Base-by-base conservation (phyloP, 2,329 filamentous ascomycete species). In the Emergomyces orientalis region DNA sequence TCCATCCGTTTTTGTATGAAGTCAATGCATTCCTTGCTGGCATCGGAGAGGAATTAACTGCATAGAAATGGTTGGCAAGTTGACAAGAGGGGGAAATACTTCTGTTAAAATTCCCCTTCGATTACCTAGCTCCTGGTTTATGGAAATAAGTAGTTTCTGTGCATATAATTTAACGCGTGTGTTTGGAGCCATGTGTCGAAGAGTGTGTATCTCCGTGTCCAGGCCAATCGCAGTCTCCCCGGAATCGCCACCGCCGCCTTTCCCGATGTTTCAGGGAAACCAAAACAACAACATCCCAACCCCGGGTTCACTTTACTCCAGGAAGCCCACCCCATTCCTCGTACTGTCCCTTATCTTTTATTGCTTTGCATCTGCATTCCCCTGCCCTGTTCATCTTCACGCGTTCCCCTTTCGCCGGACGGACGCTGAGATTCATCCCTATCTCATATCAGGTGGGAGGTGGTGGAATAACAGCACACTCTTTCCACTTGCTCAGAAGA, bases 251-350 rank as follows among this genome's bases (percentile, higher is more conserved):
- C 51, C 43, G 43, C 43, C 8, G 19, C 30, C 17, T 11, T 19
- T 32, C 30, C 22, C 22, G 14, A 14, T 34, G 54, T 56, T 34
- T 34, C 54, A 2, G 19, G 54, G 54, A 27, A 41, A 56, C 54
- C 54, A 56, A 39, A 56, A 56, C 54, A 56, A 56, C 54, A 56
- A 39, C 32, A 56, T 41, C n/a, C 34, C 54, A 37, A 2, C 54
- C 39, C 54, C n/a, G 8, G 13, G 13, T 13, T 25, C 32, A 14
- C n/a, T 37, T 56, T 34, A 19, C 54, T 56, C 54, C 34, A 22
- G 2, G 13, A 41, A 25, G 6, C 34, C 13, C 32, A 25, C 13
- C 32, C 25, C 32, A 17, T 19, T 56, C n/a, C 34, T 14, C 22
- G 13, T 25, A 27, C n/a, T 39, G 54, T 41, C 54, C n/a, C 3